Evolutionary conservation across 2,329 filamentous ascomycete species (phyloP), one percentile per base, ranked within the genome.

Genomic region (Nemania sp.): DNA sequence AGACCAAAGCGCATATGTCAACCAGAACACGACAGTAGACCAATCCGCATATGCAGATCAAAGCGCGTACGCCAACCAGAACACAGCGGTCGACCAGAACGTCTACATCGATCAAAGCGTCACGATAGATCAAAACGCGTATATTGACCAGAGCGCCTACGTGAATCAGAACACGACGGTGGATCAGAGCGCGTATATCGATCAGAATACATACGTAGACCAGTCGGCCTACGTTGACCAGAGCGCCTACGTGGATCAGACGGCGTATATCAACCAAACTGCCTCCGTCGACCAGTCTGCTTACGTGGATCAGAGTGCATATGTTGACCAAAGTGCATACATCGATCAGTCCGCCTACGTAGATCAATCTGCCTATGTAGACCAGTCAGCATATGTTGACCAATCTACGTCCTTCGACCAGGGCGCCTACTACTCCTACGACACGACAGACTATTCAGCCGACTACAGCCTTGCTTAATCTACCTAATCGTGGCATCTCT

Each of bases 371-470:
- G 20, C 50, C 0, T 54, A 53, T 3, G 11, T 36, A 0, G 45
- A 57, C 11, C 54, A 54, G 6, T 3, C 1, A 1, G 48, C 40
- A 1, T 55, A 58, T 6, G 26, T 39, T 0, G 51, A 54, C 20
- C 54, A 54, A 17, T 19, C 8, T 12, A 26, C 42, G 2, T 44
- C 33, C 2, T n/a, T 45, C 6, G 44, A 57, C 9, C n/a, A n/a
- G n/a, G n/a, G n/a, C n/a, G n/a, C n/a, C n/a, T n/a, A n/a, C n/a
- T n/a, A n/a, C n/a, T n/a, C 44, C 22, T 54, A 55, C 28, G 52
- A 55, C 28, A 54, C 50, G 6, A 52, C 55, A 2, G 55, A 54
- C n/a, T 57, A 57, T 5, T 55, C 47, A 3, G 51, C 42, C 3
- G 54, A 57, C 12, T 57, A 57, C 51, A 37, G 23, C 1, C 19